These are phyloP conservation scores for Blepharisma japonicum DNA, from an alignment of 73 alveolate species.

Conservation along the genomic window DNA sequence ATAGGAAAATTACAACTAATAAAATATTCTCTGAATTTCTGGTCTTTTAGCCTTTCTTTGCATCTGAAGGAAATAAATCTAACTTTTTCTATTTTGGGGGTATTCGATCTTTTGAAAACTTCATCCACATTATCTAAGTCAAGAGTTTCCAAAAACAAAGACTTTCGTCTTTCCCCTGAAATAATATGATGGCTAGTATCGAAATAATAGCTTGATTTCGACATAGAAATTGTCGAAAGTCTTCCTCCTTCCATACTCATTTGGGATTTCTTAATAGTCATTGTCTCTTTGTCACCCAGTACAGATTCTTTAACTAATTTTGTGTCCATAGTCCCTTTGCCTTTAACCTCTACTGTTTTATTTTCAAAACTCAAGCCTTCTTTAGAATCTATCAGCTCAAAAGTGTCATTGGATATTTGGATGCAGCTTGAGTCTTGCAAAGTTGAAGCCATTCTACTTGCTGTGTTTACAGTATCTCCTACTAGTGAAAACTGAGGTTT, in stretches of 20 bases:
- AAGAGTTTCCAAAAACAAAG: neutral
- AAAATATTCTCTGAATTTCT: neutral
- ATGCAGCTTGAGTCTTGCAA: neutral
- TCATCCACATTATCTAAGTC: conserved; percentile 10
- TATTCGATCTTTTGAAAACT: neutral
- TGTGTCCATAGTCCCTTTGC: conserved; percentile 54
- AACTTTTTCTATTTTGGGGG: neutral
- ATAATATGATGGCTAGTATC: neutral
- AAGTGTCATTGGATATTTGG: conserved; percentile 14
- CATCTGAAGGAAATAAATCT: neutral
- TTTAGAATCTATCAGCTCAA: neutral
- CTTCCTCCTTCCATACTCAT: neutral
- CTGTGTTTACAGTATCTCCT: conserved; percentile 99
- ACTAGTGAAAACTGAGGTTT: conserved; percentile 97
- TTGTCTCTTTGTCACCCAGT: neutral
- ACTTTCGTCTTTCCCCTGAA: neutral
- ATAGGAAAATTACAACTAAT: neutral
- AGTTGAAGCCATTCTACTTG: conserved; percentile 83
- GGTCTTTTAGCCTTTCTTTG: neutral
- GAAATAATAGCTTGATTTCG: no score
- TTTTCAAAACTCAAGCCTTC: conserved; percentile 31
- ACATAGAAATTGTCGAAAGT: neutral
- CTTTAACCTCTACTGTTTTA: conserved; percentile 48
- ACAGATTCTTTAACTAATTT: neutral
- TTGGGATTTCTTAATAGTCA: neutral